phyloP scores from a whole-genome alignment of 495 filamentous ascomycete species.

The Neurospora hispaniola region DNA sequence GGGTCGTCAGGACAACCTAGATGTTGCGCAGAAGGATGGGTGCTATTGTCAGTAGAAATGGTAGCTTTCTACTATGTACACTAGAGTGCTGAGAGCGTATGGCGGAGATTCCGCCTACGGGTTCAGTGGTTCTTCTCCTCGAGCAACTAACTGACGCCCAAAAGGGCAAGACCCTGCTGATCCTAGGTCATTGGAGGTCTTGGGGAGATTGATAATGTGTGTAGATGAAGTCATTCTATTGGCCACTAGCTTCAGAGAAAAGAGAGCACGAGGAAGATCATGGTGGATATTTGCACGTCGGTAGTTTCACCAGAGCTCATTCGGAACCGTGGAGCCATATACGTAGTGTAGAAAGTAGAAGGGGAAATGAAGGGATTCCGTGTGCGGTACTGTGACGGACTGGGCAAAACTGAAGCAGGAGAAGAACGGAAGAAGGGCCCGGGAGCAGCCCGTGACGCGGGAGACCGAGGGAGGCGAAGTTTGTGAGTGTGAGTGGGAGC shows the following conservation, averaged over 20 bases:
- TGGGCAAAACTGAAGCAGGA: neutral
- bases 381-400: neutral
- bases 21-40: too few relatives aligned
- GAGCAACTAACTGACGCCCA: neutral
- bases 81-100: neutral
- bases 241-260: conserved; percentile 4
- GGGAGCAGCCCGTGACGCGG: too few relatives aligned
- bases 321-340: neutral
- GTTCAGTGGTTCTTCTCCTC: neutral
- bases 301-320: neutral
- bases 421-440: too few relatives aligned
- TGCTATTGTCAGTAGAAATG: too few relatives aligned
- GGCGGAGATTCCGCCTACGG: neutral
- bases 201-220: neutral
- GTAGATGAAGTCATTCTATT: conserved; percentile 19
- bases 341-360: neutral
- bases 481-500: neutral
- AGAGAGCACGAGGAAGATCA: neutral
- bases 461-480: neutral
- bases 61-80: neutral
- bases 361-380: neutral
- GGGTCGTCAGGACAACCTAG: too few relatives aligned
- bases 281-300: neutral
- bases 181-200: conserved; percentile 16
- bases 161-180: conserved; percentile 23